Base-by-base conservation (phyloP, 495 filamentous ascomycete genomes). In the Penicillium samsonianum region DNA sequence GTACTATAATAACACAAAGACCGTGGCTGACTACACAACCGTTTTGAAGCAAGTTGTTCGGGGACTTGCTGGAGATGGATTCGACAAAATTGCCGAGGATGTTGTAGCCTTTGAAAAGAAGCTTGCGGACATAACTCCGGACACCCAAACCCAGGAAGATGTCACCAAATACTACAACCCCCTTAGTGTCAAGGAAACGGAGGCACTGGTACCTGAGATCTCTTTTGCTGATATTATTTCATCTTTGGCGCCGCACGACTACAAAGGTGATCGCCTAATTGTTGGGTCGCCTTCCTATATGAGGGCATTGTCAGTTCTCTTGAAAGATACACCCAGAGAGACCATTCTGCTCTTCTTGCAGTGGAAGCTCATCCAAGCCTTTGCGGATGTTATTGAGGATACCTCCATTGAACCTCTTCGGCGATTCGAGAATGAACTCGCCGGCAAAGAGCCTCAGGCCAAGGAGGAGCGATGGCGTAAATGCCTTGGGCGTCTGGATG, bases 381-480 rank as follows among this genome's bases (percentile, higher is more conserved):
- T 77, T 58, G 73, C 74, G 25, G 63, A 67, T 33, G 67, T 70
- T 43, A 74, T 90, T 50, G 82, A 89, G 59, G 80, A 85, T 50
- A 73, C 80, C 7, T 80, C 82, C 38, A 57, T 88, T 37, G 73
- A 79, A 48, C 84, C 87, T 22, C 80, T 85, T 26, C 74, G 64
- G 25, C 76, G 76, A 43, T 88, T 90, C 64, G 73, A 75, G 25
- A 88, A 86, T 61, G 71, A 75, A 30, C 65, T 86, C 12, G 71
- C 65, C 55, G 84, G 84, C 4, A 84, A 80, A 69, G 85, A 89
- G 51, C 82, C 86, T 1, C 73, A 88, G 50, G 81, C 86, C 1
- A 77, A 73, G 26, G 73, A 84, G 28, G 87, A 90, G 45, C 74
- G 87, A 53, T 90, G 87, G 87, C 80, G 85, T 61, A 88, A 83